A percentile compares a stretch with the other conserved stretches of the same genome.
phyloP scores from a whole-genome alignment of 371 early-diverging fungal genomes.

The Lichtheimia hyalospora region DNA sequence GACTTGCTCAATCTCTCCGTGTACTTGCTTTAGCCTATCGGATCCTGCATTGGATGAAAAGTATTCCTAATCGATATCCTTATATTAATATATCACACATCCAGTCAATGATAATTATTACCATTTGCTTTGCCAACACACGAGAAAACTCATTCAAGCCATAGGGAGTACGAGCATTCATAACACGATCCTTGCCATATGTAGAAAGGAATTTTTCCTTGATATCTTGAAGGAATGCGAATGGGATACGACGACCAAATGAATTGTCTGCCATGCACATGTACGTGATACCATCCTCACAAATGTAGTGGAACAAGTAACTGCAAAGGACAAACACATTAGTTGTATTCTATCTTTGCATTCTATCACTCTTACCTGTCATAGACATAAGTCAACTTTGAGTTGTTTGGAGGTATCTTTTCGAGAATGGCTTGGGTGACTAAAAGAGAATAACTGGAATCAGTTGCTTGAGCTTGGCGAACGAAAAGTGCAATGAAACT shows the following conservation, averaged over 20 bases:
- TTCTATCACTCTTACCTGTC: slow-evolving; percentile 62
- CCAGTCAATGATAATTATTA: slow-evolving; percentile 16
- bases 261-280: slow-evolving; percentile 90
- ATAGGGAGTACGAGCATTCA: slow-evolving; percentile 62
- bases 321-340: slow-evolving; percentile 27
- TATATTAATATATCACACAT: no score
- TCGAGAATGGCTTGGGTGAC: slow-evolving; percentile 88
- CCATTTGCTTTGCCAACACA: slow-evolving; percentile 81
- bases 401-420: slow-evolving; percentile 87
- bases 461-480: neutral
- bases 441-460: slow-evolving; percentile 10
- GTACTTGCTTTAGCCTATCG: slow-evolving; percentile 81
- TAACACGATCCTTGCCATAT: slow-evolving; percentile 60
- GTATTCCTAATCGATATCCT: slow-evolving; percentile 51
- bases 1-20: slow-evolving; percentile 92
- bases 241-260: slow-evolving; percentile 87
- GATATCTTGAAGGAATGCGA: slow-evolving; percentile 87
- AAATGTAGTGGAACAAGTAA: slow-evolving; percentile 89
- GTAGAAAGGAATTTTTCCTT: slow-evolving; percentile 62
- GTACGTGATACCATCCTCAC: slow-evolving; percentile 78
- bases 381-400: slow-evolving; percentile 89
- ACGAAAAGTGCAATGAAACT: neutral
- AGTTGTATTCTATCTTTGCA: neutral
- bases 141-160: slow-evolving; percentile 84
- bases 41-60: slow-evolving; percentile 73